Conservation (phyloP, 768 basidiomycete species). For the Lentinula raphanica region DNA sequence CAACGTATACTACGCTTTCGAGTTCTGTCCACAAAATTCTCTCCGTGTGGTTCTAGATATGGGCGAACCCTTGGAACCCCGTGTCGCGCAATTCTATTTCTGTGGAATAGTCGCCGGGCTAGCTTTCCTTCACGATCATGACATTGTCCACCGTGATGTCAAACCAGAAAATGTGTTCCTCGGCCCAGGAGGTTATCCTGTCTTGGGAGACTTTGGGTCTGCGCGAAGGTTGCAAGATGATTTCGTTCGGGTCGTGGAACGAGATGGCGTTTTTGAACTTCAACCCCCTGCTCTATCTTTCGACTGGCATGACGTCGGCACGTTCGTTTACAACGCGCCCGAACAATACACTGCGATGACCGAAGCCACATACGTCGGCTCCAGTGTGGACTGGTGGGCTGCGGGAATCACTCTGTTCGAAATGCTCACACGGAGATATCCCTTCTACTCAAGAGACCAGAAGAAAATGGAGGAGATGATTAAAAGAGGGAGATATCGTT, state of each 20-base stretch:
- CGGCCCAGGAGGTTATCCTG: constrained; percentile 50
- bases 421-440: constrained; percentile 37
- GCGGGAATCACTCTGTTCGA: constrained; percentile 47
- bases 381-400: constrained; percentile 52
- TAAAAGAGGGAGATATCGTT: constrained; percentile 25
- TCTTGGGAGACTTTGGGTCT: constrained; percentile 47
- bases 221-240: constrained; percentile 14
- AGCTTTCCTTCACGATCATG: constrained; percentile 37
- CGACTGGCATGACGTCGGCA: constrained; percentile 36
- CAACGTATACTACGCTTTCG: constrained; percentile 48
- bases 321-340: constrained; percentile 45
- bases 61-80: constrained; percentile 25
- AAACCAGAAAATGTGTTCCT: constrained; percentile 57
- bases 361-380: constrained; percentile 15
- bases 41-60: constrained; percentile 32
- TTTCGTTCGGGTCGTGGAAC: constrained; percentile 9
- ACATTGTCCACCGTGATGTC: constrained; percentile 50
- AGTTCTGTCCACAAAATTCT: constrained; percentile 42
- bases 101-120: constrained; percentile 48
- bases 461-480: constrained; percentile 23
- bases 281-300: not conserved
- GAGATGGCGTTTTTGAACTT: constrained; percentile 12
- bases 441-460: constrained; percentile 22
- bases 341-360: constrained; percentile 28
- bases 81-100: constrained; percentile 44